Evolutionary conservation across 495 filamentous ascomycete species (phyloP).

Genomic region (Penicillium parvum): DNA sequence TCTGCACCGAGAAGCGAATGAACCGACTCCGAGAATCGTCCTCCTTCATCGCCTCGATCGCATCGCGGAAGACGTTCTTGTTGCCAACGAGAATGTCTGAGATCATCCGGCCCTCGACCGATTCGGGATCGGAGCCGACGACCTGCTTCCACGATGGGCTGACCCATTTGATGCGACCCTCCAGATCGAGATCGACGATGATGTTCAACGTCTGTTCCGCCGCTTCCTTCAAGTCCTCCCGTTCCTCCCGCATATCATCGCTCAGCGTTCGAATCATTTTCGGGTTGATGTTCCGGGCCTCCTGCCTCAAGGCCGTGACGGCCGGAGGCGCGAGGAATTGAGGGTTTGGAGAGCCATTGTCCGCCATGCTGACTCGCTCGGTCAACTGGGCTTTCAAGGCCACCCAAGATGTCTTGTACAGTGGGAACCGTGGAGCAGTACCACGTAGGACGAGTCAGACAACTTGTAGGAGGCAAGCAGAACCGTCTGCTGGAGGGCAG

Average conservation of each 20-base stretch:
- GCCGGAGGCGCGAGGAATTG: slow-evolving; percentile 48
- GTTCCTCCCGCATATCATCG: slow-evolving; percentile 69
- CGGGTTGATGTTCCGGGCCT: slow-evolving; percentile 42
- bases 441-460: slow-evolving; percentile 3
- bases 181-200: slow-evolving; percentile 86
- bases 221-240: slow-evolving; percentile 88
- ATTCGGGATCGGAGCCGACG: slow-evolving; percentile 69
- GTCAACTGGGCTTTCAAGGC: neutral
- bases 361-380: slow-evolving; percentile 38
- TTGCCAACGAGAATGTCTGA: slow-evolving; percentile 76
- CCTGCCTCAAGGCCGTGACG: slow-evolving; percentile 51
- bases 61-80: slow-evolving; percentile 71
- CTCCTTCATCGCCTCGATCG: slow-evolving; percentile 80
- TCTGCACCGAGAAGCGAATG: slow-evolving; percentile 73
- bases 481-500: slow-evolving; percentile 49
- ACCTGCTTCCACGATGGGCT: slow-evolving; percentile 97
- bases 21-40: slow-evolving; percentile 92
- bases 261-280: slow-evolving; percentile 58
- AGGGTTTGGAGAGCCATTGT: slow-evolving; percentile 36
- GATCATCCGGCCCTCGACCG: slow-evolving; percentile 72
- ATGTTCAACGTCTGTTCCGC: slow-evolving; percentile 95
- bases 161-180: slow-evolving; percentile 87
- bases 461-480: slow-evolving; percentile 25
- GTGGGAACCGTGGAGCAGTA: neutral
- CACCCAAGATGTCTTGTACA: neutral